Evolutionary conservation across 2,329 filamentous ascomycete genomes (phyloP).

Genomic region (Aquanectria penicillioides): DNA sequence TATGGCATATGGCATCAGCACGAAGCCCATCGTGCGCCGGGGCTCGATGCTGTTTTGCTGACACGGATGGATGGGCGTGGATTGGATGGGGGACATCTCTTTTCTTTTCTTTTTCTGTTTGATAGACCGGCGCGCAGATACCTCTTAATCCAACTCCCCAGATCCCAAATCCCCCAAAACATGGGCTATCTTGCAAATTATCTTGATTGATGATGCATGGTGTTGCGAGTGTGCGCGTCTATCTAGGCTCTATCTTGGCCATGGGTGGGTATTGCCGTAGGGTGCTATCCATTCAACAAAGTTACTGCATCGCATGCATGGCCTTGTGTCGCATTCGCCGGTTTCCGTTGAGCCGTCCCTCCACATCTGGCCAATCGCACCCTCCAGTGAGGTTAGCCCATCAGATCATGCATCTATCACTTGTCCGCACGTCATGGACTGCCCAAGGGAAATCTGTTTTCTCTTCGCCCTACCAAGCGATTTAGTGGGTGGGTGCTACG

Average conservation of each 20-base stretch:
- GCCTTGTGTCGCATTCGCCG: constrained; percentile 10
- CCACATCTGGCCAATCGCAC: constrained; percentile 9
- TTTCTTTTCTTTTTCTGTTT: background rate
- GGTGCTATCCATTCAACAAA: constrained; percentile 15
- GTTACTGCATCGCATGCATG: constrained; percentile 7
- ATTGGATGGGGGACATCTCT: background rate
- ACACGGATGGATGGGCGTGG: constrained; percentile 14
- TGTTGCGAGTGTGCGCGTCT: no score
- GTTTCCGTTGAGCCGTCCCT: constrained; percentile 22
- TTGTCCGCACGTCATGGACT: constrained; percentile 31
- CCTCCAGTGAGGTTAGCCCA: constrained; percentile 19
- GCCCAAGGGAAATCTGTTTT: constrained; percentile 20
- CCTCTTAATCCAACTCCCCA: constrained; percentile 21
- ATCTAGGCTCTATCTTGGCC: no score
- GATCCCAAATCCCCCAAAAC: background rate
- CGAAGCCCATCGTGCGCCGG: constrained; percentile 13
- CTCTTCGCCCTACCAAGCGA: no score
- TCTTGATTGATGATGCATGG: no score
- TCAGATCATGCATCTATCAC: constrained; percentile 31
- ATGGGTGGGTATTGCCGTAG: no score
- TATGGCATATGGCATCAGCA: constrained; percentile 6
- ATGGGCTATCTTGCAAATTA: no score
- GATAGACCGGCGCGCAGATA: constrained; percentile 21
- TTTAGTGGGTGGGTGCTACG: no score
- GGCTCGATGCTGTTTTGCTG: constrained; percentile 8